Percentiles rank a stretch among this genome's conserved stretches.
Evolutionary conservation across 179 eudicot species (phyloP).

Genomic region (Sideroxylon spinosum): DNA sequence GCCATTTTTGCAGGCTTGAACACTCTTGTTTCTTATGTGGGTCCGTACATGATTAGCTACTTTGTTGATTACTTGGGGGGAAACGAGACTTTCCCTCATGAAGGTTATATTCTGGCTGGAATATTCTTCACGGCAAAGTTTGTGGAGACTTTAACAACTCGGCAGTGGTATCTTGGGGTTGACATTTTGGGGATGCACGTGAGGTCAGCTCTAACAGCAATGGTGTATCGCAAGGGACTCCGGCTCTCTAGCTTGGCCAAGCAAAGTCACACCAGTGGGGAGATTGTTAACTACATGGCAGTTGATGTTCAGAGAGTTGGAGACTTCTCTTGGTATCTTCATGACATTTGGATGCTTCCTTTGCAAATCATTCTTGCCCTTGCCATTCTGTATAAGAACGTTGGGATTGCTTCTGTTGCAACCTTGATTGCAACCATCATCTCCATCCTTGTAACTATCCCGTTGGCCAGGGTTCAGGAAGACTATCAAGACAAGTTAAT

Average conservation of each 20-base stretch:
- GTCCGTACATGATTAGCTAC: conserved; percentile 90
- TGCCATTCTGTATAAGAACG: conserved; percentile 75
- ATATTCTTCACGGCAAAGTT: conserved; percentile 74
- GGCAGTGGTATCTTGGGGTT: conserved; percentile 92
- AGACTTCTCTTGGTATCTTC: conserved; percentile 85
- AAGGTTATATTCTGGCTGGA: conserved; percentile 83
- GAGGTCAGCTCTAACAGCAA: conserved; percentile 80
- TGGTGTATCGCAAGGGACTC: conserved; percentile 80
- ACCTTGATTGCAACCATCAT: conserved; percentile 75
- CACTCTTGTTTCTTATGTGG: conserved; percentile 85
- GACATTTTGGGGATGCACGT: conserved; percentile 92
- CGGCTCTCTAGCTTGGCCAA: conserved; percentile 69
- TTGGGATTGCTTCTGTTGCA: conserved; percentile 77
- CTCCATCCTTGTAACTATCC: conserved; percentile 68
- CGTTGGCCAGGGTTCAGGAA: conserved; percentile 71
- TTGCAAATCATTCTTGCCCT: conserved; percentile 76
- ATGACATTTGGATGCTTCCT: conserved; percentile 92
- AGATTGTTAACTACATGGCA: conserved; percentile 92
- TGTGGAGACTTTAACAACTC: conserved; percentile 66
- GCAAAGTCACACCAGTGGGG: conserved; percentile 86
- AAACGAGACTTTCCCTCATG: conserved; percentile 54
- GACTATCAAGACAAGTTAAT: conserved; percentile 78
- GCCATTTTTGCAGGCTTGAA: conserved; percentile 79
- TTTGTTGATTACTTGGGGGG: conserved; percentile 84
- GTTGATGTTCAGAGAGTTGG: conserved; percentile 93